Percentiles rank a stretch among this genome's conserved stretches.
These are phyloP conservation scores for Canavalia ensiformis DNA, from an alignment of 306 rosid genomes.

Conservation along the genomic window DNA sequence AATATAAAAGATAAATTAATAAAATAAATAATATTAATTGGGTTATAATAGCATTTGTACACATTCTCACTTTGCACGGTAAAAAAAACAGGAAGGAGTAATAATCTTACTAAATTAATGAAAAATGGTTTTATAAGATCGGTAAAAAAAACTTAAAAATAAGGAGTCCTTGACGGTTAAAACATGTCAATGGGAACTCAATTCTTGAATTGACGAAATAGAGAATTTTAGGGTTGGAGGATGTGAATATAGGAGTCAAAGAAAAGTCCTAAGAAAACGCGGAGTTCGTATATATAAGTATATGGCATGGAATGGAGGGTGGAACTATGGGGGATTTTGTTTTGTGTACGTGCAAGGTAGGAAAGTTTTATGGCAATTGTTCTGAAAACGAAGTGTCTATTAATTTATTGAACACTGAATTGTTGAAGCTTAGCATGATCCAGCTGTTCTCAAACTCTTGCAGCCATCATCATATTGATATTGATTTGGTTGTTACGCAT, in stretches of 20 bases:
- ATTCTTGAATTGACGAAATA: not conserved
- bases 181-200: constrained; percentile 2
- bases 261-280: constrained; percentile 43
- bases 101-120: no score
- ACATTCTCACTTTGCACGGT: no score
- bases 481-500: constrained; percentile 39
- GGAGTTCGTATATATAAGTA: constrained; percentile 43
- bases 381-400: constrained; percentile 38
- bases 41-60: no score
- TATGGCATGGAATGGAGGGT: not conserved
- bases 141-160: not conserved
- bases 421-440: constrained; percentile 56
- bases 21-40: no score
- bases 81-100: no score
- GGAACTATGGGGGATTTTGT: not conserved
- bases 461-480: constrained; percentile 32
- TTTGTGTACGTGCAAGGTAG: not conserved
- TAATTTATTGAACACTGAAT: constrained; percentile 17
- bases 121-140: not conserved
- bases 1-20: no score
- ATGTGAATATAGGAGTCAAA: constrained; percentile 5
- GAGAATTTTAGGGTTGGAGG: not conserved
- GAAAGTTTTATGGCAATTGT: not conserved
- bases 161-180: not conserved
- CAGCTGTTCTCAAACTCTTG: constrained; percentile 63